These are phyloP conservation scores for Zygosaccharomyces bisporus DNA, from an alignment of 805 yeast species.

Conservation along the genomic window DNA sequence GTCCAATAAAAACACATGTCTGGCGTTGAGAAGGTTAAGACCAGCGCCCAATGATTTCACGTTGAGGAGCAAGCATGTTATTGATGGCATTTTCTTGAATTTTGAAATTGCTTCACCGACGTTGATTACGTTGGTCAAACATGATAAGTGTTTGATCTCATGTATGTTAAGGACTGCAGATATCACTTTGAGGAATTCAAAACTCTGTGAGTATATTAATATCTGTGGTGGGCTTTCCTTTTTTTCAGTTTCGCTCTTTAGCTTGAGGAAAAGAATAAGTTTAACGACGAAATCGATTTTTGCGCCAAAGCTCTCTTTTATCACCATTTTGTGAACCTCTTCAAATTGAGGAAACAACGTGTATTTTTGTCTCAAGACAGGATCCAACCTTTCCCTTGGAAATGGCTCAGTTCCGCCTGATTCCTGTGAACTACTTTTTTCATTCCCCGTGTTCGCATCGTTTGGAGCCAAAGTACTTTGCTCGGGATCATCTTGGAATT, in stretches of 20 bases:
- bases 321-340: conserved; percentile 43
- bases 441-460: conserved; percentile 6
- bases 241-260: conserved; percentile 41
- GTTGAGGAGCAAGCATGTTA: conserved; percentile 83
- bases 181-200: conserved; percentile 62
- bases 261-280: conserved; percentile 61
- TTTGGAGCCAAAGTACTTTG: neutral
- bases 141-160: conserved; percentile 43
- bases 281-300: conserved; percentile 80
- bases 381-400: neutral
- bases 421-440: neutral
- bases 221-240: conserved; percentile 55
- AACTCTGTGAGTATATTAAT: conserved; percentile 87
- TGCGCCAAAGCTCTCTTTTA: conserved; percentile 65
- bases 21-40: conserved; percentile 83
- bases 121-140: conserved; percentile 45
- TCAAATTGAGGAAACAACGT: conserved; percentile 33
- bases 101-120: conserved; percentile 37
- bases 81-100: conserved; percentile 55
- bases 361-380: conserved; percentile 25
- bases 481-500: conserved; percentile 37
- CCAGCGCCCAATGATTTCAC: conserved; percentile 90
- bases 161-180: conserved; percentile 61
- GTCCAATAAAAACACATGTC: conserved; percentile 87
- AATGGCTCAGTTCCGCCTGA: conserved; percentile 1